Evolutionary conservation across 176 grass and related monocot species (phyloP), one percentile per base, ranked within the genome.

Genomic region (Eleusine coracana): DNA sequence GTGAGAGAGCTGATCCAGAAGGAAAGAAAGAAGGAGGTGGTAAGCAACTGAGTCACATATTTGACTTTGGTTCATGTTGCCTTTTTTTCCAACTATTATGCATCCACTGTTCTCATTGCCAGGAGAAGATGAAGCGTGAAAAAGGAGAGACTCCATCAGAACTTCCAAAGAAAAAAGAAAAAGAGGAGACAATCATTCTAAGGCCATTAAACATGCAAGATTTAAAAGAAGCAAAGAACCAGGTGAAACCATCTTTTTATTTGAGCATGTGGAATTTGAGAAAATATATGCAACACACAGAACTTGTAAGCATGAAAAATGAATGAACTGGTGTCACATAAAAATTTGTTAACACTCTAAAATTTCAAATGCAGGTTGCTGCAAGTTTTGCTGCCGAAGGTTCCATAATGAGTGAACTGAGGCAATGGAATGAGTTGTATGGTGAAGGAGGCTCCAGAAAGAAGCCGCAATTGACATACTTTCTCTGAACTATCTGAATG

Each of bases 361-460:
- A 89, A 70, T 78, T 72, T 46, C 6, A 73, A 80, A 79, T 85
- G 60, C 89, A 99, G 93, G 93, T 96, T 21, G 93, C 96, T 27
- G 91, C 96, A 56, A 96, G 96, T 74, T 95, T 93, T 49, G 77
- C 96, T 42, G 51, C 80, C 0, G 96, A 96, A 90, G 93, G 96
- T 13, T 74, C 96, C 25, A 83, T 96, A 82, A 99, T 99, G 96
- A 58, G 85, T 5, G 96, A 99, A 76, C 70, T 99, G 80, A 92
- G 78, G 89, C 93, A 99, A 81, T 99, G 96, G 96, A 99, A 99
- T 44, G 93, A 99, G 31, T 83, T 90, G 73, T 99, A 96, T 18
- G 96, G 96, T 0, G 96, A 99, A 92, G 96, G 96, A 5, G 96
- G 93, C 10, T 99, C 96, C 31, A 93, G 96, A 90, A 99, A 99